phyloP scores from a whole-genome alignment of 257 asterid genomes.

The Lantana camara region DNA sequence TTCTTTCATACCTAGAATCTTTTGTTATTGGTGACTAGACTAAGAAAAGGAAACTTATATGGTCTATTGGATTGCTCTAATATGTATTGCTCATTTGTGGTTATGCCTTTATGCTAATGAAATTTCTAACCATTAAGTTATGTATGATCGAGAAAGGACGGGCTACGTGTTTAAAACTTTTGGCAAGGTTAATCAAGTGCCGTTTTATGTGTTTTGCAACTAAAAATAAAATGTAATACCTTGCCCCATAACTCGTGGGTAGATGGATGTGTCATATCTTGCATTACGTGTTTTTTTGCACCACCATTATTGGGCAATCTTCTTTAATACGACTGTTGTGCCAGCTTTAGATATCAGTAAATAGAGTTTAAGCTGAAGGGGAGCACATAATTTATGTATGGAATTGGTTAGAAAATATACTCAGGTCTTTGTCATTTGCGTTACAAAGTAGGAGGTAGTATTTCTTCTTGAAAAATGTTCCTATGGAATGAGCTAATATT shows the following conservation, averaged over 20 bases:
- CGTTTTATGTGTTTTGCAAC: background rate
- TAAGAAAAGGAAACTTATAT: background rate
- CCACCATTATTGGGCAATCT: background rate
- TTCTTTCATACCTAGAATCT: too few species aligned
- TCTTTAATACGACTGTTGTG: too few species aligned
- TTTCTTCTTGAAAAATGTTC: slow-evolving; percentile 1
- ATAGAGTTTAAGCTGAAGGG: background rate
- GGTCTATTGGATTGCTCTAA: background rate
- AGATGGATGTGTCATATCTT: slow-evolving; percentile 3
- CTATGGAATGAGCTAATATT: background rate
- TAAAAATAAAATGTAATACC: background rate
- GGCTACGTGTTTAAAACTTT: background rate
- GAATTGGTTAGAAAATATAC: background rate
- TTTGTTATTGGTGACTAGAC: too few species aligned
- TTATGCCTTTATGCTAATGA: background rate
- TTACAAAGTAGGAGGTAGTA: background rate
- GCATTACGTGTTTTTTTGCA: background rate
- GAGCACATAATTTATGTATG: slow-evolving; percentile 7
- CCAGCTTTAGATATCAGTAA: background rate
- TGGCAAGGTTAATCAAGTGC: background rate
- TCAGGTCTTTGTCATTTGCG: background rate
- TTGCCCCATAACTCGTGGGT: slow-evolving; percentile 1
- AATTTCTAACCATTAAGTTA: background rate
- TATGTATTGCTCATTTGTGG: background rate
- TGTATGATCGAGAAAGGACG: background rate